Evolutionary conservation across 176 grass and related monocot species (phyloP).

Genomic region (Oryza meyeriana): DNA sequence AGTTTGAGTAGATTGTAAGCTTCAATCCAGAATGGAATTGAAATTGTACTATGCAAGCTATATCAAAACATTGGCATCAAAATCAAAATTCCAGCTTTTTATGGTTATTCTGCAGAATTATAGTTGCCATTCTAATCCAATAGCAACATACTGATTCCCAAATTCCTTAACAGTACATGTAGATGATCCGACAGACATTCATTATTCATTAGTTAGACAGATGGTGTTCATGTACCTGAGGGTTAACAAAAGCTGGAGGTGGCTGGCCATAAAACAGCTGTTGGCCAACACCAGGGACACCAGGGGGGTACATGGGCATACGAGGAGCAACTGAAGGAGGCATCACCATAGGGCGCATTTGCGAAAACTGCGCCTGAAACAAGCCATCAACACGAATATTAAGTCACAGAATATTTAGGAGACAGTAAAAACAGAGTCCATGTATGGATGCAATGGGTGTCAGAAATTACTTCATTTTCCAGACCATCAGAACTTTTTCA

Average conservation of each 20-base stretch:
- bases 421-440: not conserved
- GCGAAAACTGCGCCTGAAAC: slow-evolving; percentile 56
- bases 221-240: slow-evolving; percentile 43
- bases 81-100: not conserved
- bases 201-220: not conserved
- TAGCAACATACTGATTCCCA: not conserved
- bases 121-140: not conserved
- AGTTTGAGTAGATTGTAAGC: not conserved
- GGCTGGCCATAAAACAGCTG: slow-evolving; percentile 80
- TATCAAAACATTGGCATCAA: not conserved
- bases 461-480: not conserved
- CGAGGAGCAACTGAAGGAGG: slow-evolving; percentile 53
- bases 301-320: slow-evolving; percentile 72
- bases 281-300: slow-evolving; percentile 56
- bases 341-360: slow-evolving; percentile 66
- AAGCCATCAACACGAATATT: not conserved
- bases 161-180: not conserved
- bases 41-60: not conserved
- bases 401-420: not conserved
- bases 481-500: not conserved
- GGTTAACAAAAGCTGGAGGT: slow-evolving; percentile 61
- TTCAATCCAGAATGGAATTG: not conserved
- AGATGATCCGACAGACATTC: not conserved
- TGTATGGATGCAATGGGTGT: not conserved
- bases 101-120: not conserved